Evolutionary conservation across 257 asterid species (phyloP).

Genomic region (Handroanthus guayacan): DNA sequence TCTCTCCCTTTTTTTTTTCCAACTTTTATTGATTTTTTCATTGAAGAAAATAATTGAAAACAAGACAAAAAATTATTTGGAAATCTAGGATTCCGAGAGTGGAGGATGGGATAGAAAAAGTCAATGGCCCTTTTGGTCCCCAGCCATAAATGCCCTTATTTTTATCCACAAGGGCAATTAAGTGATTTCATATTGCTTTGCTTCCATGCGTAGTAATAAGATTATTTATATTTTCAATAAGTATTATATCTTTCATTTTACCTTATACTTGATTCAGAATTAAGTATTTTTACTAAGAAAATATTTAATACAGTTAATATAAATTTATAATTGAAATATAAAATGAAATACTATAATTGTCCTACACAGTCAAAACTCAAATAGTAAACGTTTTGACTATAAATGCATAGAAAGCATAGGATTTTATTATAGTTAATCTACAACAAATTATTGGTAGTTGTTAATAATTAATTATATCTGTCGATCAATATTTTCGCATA

Average conservation of each 20-base stretch:
- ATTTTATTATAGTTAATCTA: too few relatives aligned
- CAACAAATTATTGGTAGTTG: too few relatives aligned
- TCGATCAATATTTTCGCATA: not conserved
- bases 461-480: not conserved
- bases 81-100: not conserved
- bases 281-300: too few relatives aligned
- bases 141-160: not conserved
- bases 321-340: not conserved
- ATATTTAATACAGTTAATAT: not conserved
- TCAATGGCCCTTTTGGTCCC: conserved; percentile 17
- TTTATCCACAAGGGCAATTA: not conserved
- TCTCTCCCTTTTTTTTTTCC: not conserved
- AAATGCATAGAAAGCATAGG: too few relatives aligned
- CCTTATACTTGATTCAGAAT: not conserved
- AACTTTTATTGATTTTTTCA: not conserved
- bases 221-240: too few relatives aligned
- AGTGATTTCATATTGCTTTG: too few relatives aligned
- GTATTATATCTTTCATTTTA: not conserved
- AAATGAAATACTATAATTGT: too few relatives aligned
- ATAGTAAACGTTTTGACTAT: too few relatives aligned
- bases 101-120: not conserved
- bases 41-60: not conserved
- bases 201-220: too few relatives aligned
- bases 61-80: not conserved
- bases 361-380: too few relatives aligned